Evolutionary conservation across 495 filamentous ascomycete species (phyloP), one percentile per base, ranked within the genome.

Genomic region (Rostrohypoxylon terebratum): DNA sequence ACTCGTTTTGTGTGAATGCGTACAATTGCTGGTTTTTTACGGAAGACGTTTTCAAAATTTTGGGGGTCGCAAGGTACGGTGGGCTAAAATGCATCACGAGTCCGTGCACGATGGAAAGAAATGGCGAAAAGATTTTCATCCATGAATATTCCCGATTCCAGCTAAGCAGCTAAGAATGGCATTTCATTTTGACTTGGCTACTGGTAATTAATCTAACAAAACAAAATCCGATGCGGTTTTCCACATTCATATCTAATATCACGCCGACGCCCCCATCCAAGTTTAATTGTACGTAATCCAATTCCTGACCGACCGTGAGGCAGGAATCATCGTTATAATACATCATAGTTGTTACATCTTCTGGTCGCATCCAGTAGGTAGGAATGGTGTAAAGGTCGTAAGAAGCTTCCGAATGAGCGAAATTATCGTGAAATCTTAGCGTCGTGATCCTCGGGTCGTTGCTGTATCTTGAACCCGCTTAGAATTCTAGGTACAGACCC

Each of bases 401-500:
- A 10, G 10, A 59, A 13, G 20, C 33, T 25, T 21, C 34, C 55
- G 42, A 42, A 25, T 25, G 34, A 28, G 16, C 20, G 20, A 38
- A 10, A 20, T 36, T 34, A 14, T 42, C 20, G 34, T 5, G 42
- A n/a, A 58, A 38, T 33, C 34, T 23, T 25, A 16, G 55, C 34
- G 42, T 33, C 28, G n/a, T 48, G n/a, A 20, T 47, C 44, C 25
- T 38, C 59, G 16, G 16, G 38, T 50, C 51, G 36, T 36, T 28
- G 36, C 25, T 28, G 9, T 13, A 6, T 28, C 28, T 18, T 3
- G 25, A 55, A 16, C 7, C 2, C 33, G 7, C 33, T 62, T 13
- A 68, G 48, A 61, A 68, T 25, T 66, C 73, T 25, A 73, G 31
- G 38, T 73, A 63, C 11, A 69, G 33, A 34, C 73, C 72, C 18